Percentiles rank a stretch among this genome's conserved stretches.
These are phyloP conservation scores for Schizophyllum amplum DNA, from an alignment of 1,284 basidiomycete species.

Conservation along the genomic window DNA sequence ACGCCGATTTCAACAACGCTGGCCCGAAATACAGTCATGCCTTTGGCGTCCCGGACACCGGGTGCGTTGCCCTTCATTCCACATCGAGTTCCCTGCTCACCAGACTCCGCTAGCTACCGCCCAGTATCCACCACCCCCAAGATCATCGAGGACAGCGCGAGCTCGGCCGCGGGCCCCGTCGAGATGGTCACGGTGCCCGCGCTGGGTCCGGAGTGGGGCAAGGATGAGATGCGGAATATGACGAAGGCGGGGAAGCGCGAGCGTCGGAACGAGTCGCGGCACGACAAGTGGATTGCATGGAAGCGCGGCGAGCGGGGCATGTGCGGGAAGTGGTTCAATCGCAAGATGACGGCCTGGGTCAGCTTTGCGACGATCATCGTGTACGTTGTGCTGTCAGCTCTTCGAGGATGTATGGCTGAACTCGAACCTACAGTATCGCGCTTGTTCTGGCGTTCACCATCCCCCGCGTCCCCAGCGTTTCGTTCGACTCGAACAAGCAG, in stretches of 20 bases:
- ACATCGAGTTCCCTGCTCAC: slow-evolving; percentile 1
- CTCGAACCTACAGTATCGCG: slow-evolving; percentile 45
- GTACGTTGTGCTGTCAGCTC: slow-evolving; percentile 47
- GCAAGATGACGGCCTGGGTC: slow-evolving; percentile 57
- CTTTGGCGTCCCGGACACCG: slow-evolving; percentile 29
- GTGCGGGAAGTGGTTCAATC: slow-evolving; percentile 73
- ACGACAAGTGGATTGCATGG: slow-evolving; percentile 58
- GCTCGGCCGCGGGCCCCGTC: slow-evolving; percentile 37
- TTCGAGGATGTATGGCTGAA: slow-evolving; percentile 6
- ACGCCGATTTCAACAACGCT: slow-evolving; percentile 85
- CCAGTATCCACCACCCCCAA: slow-evolving; percentile 18
- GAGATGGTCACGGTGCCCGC: slow-evolving; percentile 86
- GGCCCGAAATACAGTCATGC: slow-evolving; percentile 72
- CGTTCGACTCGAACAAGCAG: slow-evolving; percentile 50
- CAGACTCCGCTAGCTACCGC: background rate
- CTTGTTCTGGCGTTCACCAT: slow-evolving; percentile 69
- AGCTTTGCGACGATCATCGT: slow-evolving; percentile 53
- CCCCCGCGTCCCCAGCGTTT: slow-evolving; percentile 70
- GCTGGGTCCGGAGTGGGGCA: slow-evolving; percentile 80
- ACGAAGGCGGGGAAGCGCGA: slow-evolving; percentile 62
- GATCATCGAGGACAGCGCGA: slow-evolving; percentile 25
- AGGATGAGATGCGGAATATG: slow-evolving; percentile 67
- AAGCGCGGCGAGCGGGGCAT: slow-evolving; percentile 65
- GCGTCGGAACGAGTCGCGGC: slow-evolving; percentile 45
- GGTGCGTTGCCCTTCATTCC: slow-evolving; percentile 11